Percentiles rank a stretch among this genome's conserved stretches.
phyloP scores from a whole-genome alignment of 768 basidiomycete species.

The Rhizopogon vinicolor region DNA sequence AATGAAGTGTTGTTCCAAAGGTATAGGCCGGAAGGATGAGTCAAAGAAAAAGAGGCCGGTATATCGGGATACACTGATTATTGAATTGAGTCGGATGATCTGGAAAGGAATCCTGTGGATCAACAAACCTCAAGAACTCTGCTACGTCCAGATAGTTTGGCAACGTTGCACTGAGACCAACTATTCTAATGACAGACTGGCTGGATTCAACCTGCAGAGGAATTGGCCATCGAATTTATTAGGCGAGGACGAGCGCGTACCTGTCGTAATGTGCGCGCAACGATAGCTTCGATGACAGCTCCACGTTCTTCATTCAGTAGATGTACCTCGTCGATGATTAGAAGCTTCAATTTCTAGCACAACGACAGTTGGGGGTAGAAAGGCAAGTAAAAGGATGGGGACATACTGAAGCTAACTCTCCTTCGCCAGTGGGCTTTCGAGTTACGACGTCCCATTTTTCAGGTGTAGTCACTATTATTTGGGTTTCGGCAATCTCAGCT shows the following conservation, averaged over 20 bases:
- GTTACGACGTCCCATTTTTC: conserved; percentile 99
- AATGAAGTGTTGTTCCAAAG: conserved; percentile 95
- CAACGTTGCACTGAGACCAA: conserved; percentile 93
- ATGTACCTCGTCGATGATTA: conserved; percentile 98
- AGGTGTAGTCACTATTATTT: conserved; percentile 97
- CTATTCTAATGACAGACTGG: conserved; percentile 93
- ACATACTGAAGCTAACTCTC: conserved; percentile 87
- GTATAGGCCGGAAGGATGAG: conserved; percentile 93
- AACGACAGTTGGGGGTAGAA: neutral
- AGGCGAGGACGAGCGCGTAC: conserved; percentile 28
- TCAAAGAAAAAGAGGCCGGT: conserved; percentile 96
- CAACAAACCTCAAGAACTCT: conserved; percentile 78
- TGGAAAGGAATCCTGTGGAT: neutral
- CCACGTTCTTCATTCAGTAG: conserved; percentile 96
- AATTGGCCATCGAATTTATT: neutral
- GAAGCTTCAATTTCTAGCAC: conserved; percentile 77
- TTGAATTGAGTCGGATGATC: conserved; percentile 1
- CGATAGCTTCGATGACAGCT: conserved; percentile 96
- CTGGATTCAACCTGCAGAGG: conserved; percentile 81
- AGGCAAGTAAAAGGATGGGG: neutral
- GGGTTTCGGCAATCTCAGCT: conserved; percentile 89
- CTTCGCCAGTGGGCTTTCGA: conserved; percentile 93
- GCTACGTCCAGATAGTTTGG: conserved; percentile 97
- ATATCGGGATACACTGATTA: conserved; percentile 71
- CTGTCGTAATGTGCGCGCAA: conserved; percentile 91